These are phyloP conservation scores for Ophiosphaerella herpotricha DNA, from an alignment of 2,329 filamentous ascomycete genomes.

Conservation along the genomic window DNA sequence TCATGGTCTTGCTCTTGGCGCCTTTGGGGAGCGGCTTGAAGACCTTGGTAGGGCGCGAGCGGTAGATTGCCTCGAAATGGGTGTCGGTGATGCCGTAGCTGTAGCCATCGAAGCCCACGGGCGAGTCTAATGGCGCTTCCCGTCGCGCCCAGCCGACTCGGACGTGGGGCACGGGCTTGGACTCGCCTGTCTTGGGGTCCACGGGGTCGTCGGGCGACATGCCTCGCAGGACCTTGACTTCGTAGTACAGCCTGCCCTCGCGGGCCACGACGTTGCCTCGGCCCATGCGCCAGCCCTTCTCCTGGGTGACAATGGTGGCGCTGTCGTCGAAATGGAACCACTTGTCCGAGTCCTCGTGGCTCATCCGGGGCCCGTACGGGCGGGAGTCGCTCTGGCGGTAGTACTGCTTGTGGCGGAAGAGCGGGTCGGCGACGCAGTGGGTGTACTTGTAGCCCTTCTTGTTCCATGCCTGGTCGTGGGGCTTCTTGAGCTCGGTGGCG, in stretches of 20 bases:
- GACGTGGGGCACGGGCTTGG: constrained; percentile 63
- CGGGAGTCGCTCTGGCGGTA: constrained; percentile 87
- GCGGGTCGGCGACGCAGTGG: constrained; percentile 86
- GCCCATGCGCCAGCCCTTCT: constrained; percentile 90
- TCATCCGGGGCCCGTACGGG: constrained; percentile 83
- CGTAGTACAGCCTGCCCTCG: constrained; percentile 91
- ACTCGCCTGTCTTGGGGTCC: constrained; percentile 41
- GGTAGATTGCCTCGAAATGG: constrained; percentile 87
- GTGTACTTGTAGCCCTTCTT: constrained; percentile 82
- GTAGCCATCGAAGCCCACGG: constrained; percentile 87
- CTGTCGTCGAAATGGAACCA: constrained; percentile 80
- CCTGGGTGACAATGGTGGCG: constrained; percentile 79
- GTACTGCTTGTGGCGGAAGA: constrained; percentile 83
- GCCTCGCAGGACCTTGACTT: constrained; percentile 85
- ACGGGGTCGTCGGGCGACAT: constrained; percentile 55
- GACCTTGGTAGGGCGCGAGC: constrained; percentile 91
- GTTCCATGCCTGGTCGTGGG: constrained; percentile 63
- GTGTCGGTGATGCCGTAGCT: constrained; percentile 93
- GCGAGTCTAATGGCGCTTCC: constrained; percentile 80
- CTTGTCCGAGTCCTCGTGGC: constrained; percentile 87
- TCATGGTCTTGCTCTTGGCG: constrained; percentile 46
- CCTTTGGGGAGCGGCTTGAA: constrained; percentile 52
- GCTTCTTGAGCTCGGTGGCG: constrained; percentile 52
- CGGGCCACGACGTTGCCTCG: constrained; percentile 88
- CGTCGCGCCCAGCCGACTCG: constrained; percentile 85